Evolutionary conservation across 2,329 filamentous ascomycete species (phyloP).

Genomic region (Cladobotryum mycophilum): DNA sequence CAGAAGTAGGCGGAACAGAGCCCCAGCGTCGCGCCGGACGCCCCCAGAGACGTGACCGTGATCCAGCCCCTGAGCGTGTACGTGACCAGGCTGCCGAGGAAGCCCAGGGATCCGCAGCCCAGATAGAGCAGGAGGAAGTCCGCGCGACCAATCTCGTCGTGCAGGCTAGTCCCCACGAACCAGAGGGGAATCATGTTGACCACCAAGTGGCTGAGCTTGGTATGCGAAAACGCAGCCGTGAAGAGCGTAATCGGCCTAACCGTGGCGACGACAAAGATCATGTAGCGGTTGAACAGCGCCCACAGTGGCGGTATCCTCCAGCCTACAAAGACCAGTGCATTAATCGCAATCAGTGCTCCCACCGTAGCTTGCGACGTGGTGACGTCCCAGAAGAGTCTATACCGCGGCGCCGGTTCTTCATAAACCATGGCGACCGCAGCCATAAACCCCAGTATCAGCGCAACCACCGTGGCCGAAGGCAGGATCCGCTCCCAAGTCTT

Average conservation of each 20-base stretch:
- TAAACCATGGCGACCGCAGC: slow-evolving; percentile 43
- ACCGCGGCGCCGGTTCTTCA: slow-evolving; percentile 43
- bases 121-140: slow-evolving; percentile 64
- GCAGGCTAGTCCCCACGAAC: slow-evolving; percentile 59
- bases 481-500: slow-evolving; percentile 45
- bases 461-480: slow-evolving; percentile 46
- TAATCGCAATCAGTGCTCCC: slow-evolving; percentile 53
- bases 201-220: slow-evolving; percentile 51
- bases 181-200: slow-evolving; percentile 61
- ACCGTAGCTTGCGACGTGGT: slow-evolving; percentile 60
- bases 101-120: slow-evolving; percentile 50
- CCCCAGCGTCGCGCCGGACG: slow-evolving; percentile 59
- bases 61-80: slow-evolving; percentile 43
- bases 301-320: slow-evolving; percentile 63
- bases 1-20: slow-evolving; percentile 57
- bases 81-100: slow-evolving; percentile 49
- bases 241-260: slow-evolving; percentile 57
- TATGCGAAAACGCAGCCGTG: slow-evolving; percentile 64
- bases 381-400: slow-evolving; percentile 53
- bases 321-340: slow-evolving; percentile 47
- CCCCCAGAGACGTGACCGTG: slow-evolving; percentile 53
- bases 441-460: slow-evolving; percentile 38
- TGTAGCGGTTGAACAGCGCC: slow-evolving; percentile 61
- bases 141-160: slow-evolving; percentile 64
- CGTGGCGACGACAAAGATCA: slow-evolving; percentile 58